Base-by-base conservation (phyloP, 1,139 yeast species). In the Yamadazyma siamensis region DNA sequence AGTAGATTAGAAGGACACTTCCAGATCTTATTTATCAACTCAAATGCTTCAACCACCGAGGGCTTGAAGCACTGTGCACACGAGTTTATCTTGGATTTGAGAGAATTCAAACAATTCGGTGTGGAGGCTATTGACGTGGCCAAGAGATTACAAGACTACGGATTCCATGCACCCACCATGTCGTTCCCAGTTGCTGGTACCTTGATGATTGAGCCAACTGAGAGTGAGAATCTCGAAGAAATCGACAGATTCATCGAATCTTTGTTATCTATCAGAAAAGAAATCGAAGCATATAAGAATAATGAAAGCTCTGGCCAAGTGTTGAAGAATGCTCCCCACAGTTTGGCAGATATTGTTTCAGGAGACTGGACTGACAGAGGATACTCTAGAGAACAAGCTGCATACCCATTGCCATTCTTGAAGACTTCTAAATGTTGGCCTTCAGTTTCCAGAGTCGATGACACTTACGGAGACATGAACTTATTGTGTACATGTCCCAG, bases 101-200 rank as follows among this genome's bases (percentile, higher is more conserved):
- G 97, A 57, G 88, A 82, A 29, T 86, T 83, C 67, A 88, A 89
- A 63, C 60, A 73, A 3, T 54, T 77, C 31, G 95, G 95, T 13
- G 67, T 91, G 36, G 97, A 91, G 59, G 97, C 96, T 15, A 87
- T 89, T 49, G 98, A 91, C 56, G 80, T 91, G 38, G 97, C 98
- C 38, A 91, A 91, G 68, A 78, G 98, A 59, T 74, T 91, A 40
- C 97, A 91, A 61, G 98, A 91, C 62, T 91, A 89, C 55, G 96
- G 97, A 2, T 91, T 91, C 80, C 98, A 91, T 59, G 96, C 96
- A 1, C 98, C 98, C 44, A 91, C 98, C 29, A 80, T 91, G 87
- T 91, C 97, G 2, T 91, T 94, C 85, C 98, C 98, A 14, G 95
- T 91, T 32, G 89, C 96, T 9, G 95, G 95, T 39, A 91, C 98